phyloP scores from a whole-genome alignment of 129 eudicot genomes.

The Escallonia rubra region DNA sequence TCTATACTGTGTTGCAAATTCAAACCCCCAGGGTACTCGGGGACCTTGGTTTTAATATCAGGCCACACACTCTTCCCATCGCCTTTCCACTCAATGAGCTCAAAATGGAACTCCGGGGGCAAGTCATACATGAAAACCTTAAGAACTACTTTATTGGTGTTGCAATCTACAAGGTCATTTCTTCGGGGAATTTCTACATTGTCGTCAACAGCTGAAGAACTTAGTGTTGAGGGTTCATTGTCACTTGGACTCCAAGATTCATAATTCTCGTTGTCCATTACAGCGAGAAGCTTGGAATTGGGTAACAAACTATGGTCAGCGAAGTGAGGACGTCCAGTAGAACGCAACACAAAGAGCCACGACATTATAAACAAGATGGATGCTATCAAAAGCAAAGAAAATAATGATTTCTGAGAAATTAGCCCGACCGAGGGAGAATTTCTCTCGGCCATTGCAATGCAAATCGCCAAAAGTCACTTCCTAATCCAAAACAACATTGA shows the following conservation, averaged over 20 bases:
- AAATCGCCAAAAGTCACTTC: conserved; percentile 8
- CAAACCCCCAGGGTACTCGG: conserved; percentile 81
- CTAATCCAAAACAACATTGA: conserved; percentile 4
- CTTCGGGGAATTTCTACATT: neutral
- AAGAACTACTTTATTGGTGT: conserved; percentile 21
- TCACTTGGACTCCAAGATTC: conserved; percentile 3
- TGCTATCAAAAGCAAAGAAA: conserved; percentile 42
- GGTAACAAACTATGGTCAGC: conserved; percentile 39
- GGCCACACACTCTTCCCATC: conserved; percentile 64
- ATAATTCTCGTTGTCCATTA: conserved; percentile 12
- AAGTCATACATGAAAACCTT: conserved; percentile 90
- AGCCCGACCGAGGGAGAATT: conserved; percentile 30
- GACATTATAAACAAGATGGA: conserved; percentile 52
- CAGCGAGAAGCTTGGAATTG: conserved; percentile 27
- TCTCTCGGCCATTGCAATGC: conserved; percentile 44
- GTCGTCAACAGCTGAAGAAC: neutral
- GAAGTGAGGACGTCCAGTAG: conserved; percentile 35
- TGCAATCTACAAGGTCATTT: neutral
- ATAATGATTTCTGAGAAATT: conserved; percentile 44
- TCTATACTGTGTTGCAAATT: conserved; percentile 92
- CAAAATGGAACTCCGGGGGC: conserved; percentile 85
- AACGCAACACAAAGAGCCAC: conserved; percentile 49
- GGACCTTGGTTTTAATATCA: conserved; percentile 41
- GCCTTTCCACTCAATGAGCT: conserved; percentile 58
- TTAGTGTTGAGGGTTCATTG: conserved; percentile 1